Evolutionary conservation across 139 green algal genomes (phyloP), one percentile per base, ranked within the genome.

Genomic region (Nannochloris sp.): DNA sequence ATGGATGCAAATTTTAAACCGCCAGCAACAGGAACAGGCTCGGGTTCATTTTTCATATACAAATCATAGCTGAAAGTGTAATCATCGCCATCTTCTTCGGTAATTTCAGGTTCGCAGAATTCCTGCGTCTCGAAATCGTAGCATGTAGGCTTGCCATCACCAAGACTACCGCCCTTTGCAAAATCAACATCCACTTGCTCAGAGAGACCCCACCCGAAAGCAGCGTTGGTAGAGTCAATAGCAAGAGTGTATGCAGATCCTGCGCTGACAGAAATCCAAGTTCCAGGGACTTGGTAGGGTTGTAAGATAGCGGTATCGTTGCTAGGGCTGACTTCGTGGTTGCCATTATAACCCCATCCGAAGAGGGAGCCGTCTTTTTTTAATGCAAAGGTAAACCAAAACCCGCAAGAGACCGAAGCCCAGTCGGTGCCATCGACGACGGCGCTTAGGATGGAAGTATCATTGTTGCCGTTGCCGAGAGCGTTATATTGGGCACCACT

Each of bases 141-240:
- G n/a, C 24, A 54, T 13, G 46, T 6, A 31, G 56, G 30, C 46
- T 12, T 25, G 32, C 32, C 32, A 29, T 64, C 37, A 19, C 56
- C 56, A 23, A 64, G 32, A 12, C 19, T 23, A 10, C 56, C 56
- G 30, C 56, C 56, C 13, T 32, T 38, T 8, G 56, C 56, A 56
- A 64, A 64, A 23, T 54, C 36, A 27, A 48, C 0, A 48, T 64
- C 56, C 3, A 64, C n/a, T 24, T 30, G 19, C 23, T 64, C 56
- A 38, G 56, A 64, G 4, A 64, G 25, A 5, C 56, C 56, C 56
- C 56, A 64, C 8, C 56, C 56, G 23, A 64, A 54, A 12, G 23
- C 56, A 32, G n/a, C 19, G 7, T 25, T 25, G 14, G 30, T 5
- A 54, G 23, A 38, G n/a, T 64, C 37, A 13, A 64, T 48, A 24